These are phyloP conservation scores for Phytophthora lateralis DNA, from an alignment of 352 stramenopile genomes.

Conservation along the genomic window DNA sequence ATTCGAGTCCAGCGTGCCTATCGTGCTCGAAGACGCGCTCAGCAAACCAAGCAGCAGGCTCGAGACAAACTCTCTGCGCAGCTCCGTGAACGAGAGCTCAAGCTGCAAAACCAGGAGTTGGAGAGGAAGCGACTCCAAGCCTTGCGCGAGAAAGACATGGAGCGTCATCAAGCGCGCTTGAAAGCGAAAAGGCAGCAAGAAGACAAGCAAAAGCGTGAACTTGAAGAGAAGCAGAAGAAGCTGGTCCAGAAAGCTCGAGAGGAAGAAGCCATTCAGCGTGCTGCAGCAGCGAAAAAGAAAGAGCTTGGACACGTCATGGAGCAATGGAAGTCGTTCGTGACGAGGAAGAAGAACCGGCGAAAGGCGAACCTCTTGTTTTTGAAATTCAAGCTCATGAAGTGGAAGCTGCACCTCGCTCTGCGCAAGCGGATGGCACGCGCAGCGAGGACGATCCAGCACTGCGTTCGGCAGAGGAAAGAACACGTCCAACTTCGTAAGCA, in stretches of 20 bases:
- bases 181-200: slow-evolving; percentile 57
- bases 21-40: slow-evolving; percentile 44
- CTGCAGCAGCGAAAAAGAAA: slow-evolving; percentile 30
- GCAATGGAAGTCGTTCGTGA: slow-evolving; percentile 47
- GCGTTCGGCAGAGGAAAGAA: slow-evolving; percentile 28
- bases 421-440: slow-evolving; percentile 36
- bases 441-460: slow-evolving; percentile 46
- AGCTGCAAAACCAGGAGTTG: slow-evolving; percentile 54
- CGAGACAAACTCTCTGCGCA: slow-evolving; percentile 53
- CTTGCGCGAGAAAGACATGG: slow-evolving; percentile 55
- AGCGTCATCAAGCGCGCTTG: slow-evolving; percentile 65
- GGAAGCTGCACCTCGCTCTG: slow-evolving; percentile 45
- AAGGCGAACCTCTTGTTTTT: slow-evolving; percentile 67
- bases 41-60: slow-evolving; percentile 52
- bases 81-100: slow-evolving; percentile 55
- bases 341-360: slow-evolving; percentile 40
- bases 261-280: slow-evolving; percentile 53
- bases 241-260: slow-evolving; percentile 53
- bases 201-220: slow-evolving; percentile 36
- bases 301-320: slow-evolving; percentile 28
- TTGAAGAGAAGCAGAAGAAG: slow-evolving; percentile 52
- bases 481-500: slow-evolving; percentile 36
- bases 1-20: slow-evolving; percentile 79
- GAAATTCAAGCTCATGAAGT: slow-evolving; percentile 65
- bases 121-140: slow-evolving; percentile 64